Conservation (phyloP, 345 rosid genomes). For the Citrus cavaleriei region DNA sequence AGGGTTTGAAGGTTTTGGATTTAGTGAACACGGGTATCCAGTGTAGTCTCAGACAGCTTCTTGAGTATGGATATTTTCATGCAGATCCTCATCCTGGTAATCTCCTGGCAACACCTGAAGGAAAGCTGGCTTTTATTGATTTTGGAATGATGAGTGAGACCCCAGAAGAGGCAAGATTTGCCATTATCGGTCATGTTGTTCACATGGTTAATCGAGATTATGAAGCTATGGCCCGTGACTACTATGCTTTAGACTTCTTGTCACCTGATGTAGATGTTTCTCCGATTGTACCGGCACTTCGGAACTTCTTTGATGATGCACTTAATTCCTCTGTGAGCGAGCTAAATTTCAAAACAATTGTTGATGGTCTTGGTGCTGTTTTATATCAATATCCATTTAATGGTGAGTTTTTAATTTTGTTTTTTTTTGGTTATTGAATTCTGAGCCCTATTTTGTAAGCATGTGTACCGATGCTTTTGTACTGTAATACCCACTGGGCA, state of each 20-base stretch:
- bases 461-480: neutral
- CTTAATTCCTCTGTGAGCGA: conserved; percentile 90
- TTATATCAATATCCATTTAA: conserved; percentile 87
- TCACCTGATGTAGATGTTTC: conserved; percentile 88
- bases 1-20: conserved; percentile 94
- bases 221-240: conserved; percentile 98
- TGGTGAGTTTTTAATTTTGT: conserved; percentile 33
- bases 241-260: conserved; percentile 79
- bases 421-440: neutral
- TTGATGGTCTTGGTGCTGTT: conserved; percentile 91
- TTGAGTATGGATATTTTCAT: conserved; percentile 94
- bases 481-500: neutral
- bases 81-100: conserved; percentile 99
- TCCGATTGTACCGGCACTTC: conserved; percentile 88
- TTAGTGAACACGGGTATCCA: conserved; percentile 93
- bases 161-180: conserved; percentile 94
- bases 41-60: conserved; percentile 91
- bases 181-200: conserved; percentile 89
- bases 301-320: conserved; percentile 86
- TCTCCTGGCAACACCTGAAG: conserved; percentile 95
- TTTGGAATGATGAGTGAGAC: conserved; percentile 99
- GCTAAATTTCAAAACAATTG: conserved; percentile 84
- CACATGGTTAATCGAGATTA: conserved; percentile 97
- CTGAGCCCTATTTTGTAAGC: neutral
- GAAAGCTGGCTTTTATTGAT: conserved; percentile 96